Evolutionary conservation across 1,284 basidiomycete species (phyloP), one percentile per base, ranked within the genome.

Genomic region (Quambalaria eucalypti): DNA sequence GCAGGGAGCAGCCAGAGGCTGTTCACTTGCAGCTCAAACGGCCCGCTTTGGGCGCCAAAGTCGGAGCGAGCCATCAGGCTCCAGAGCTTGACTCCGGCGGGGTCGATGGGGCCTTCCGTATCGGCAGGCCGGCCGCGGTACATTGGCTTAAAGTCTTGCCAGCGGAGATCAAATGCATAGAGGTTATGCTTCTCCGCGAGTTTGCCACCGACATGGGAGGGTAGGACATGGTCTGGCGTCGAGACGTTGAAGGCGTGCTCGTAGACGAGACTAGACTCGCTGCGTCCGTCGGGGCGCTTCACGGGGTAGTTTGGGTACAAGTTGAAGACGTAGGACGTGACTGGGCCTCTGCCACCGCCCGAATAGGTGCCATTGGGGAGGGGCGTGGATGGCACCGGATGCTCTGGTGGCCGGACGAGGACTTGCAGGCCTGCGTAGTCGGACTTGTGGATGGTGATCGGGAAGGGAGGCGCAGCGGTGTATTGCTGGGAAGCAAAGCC

Each of bases 401-500:
- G 16, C 36, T 39, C 28, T 58, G 56, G 29, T 8, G n/a, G 47
- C 14, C 62, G 60, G 29, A 61, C 55, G 25, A 59, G 55, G n/a
- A 68, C 33, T 14, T 60, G 52, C 2, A 68, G 54, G 3, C 66
- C 66, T 0, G 25, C 26, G 39, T 48, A 66, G 16, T 50, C 29
- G 9, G 60, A 44, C 42, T 55, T 58, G 33, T 10, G 40, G 16
- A 69, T 56, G 14, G 42, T 40, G 33, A 57, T 52, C 21, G 62
- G 66, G 23, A 64, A 57, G 2, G 50, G 19, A 7, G 48, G 48
- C n/a, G 21, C 14, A 12, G n/a, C 21, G 25, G 67, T 58, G 48
- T 77, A 75, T 0, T 74, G 66, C 57, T 80, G 80, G 4, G 79
- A 80, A 0, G 80, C 79, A 57, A 81, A 81, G 0, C 80, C 80